Evolutionary conservation across 805 yeast species (phyloP).

Genomic region (Metschnikowia cerradonensis): DNA sequence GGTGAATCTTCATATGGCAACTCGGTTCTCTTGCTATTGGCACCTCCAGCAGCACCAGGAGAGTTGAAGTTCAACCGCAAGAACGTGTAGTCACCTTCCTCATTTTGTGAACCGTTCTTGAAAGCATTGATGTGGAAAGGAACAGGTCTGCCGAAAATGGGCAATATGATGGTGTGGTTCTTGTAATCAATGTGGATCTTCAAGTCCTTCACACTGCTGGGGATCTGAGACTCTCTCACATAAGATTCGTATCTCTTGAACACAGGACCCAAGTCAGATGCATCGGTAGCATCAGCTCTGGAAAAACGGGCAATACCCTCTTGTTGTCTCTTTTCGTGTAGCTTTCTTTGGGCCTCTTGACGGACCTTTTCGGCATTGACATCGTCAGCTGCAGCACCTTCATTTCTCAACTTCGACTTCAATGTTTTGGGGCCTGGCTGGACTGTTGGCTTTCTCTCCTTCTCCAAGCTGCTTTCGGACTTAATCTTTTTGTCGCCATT

Average conservation of each 20-base stretch:
- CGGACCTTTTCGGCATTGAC: slow-evolving; percentile 68
- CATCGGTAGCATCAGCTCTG: slow-evolving; percentile 69
- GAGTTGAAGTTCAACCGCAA: slow-evolving; percentile 87
- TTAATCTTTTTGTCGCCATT: slow-evolving; percentile 25
- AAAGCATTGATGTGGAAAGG: slow-evolving; percentile 95
- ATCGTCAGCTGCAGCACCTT: slow-evolving; percentile 65
- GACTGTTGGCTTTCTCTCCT: slow-evolving; percentile 26
- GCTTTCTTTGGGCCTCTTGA: slow-evolving; percentile 73
- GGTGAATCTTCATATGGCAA: slow-evolving; percentile 88
- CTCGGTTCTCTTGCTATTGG: slow-evolving; percentile 65
- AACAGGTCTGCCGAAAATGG: slow-evolving; percentile 93
- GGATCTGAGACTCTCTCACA: slow-evolving; percentile 89
- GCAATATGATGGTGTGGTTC: slow-evolving; percentile 83
- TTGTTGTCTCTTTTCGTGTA: slow-evolving; percentile 81
- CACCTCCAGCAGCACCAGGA: slow-evolving; percentile 75
- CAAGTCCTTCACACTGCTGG: slow-evolving; percentile 74
- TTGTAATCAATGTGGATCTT: slow-evolving; percentile 83
- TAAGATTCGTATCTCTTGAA: slow-evolving; percentile 93
- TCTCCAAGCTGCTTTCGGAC: slow-evolving; percentile 36
- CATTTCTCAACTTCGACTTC: slow-evolving; percentile 76
- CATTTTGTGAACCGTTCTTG: slow-evolving; percentile 91
- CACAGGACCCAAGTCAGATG: slow-evolving; percentile 59
- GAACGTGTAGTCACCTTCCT: slow-evolving; percentile 93
- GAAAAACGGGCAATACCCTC: slow-evolving; percentile 82
- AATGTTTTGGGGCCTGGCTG: slow-evolving; percentile 59